These are phyloP conservation scores for Hypholoma sublateritium DNA, from an alignment of 768 basidiomycete species.

Conservation along the genomic window DNA sequence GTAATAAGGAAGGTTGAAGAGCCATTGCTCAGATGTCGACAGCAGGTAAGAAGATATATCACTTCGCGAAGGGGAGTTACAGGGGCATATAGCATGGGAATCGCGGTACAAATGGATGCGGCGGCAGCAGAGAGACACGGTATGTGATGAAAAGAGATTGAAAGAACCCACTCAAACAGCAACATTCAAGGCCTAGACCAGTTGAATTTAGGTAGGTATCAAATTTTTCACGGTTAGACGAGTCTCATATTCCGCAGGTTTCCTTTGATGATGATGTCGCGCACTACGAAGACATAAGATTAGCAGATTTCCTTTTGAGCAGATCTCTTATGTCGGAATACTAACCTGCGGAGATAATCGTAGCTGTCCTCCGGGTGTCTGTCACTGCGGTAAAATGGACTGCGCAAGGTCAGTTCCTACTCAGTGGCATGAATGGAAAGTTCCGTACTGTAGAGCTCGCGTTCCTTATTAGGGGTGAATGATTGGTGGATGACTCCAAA, in stretches of 20 bases:
- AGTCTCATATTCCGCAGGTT: slow-evolving; percentile 63
- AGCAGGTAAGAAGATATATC: not conserved
- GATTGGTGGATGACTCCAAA: slow-evolving; percentile 71
- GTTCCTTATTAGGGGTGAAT: slow-evolving; percentile 65
- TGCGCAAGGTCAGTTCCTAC: slow-evolving; percentile 24
- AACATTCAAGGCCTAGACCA: not conserved
- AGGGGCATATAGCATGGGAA: not conserved
- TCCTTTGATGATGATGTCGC: slow-evolving; percentile 67
- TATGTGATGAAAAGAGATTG: not conserved
- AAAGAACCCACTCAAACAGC: not conserved
- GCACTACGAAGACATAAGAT: slow-evolving; percentile 39
- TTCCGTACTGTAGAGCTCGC: slow-evolving; percentile 69
- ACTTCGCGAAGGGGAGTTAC: slow-evolving; percentile 2
- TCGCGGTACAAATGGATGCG: not conserved
- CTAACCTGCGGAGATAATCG: slow-evolving; percentile 73
- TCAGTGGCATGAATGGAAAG: not conserved
- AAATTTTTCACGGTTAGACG: slow-evolving; percentile 29
- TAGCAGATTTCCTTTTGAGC: not conserved
- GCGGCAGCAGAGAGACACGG: not conserved
- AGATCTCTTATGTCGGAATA: slow-evolving; percentile 7
- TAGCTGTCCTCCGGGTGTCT: slow-evolving; percentile 72
- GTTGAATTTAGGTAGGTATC: not conserved
- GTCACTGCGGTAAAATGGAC: slow-evolving; percentile 82
- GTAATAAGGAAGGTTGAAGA: not conserved
- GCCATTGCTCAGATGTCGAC: not conserved